These are phyloP conservation scores for Saccharomyces jurei DNA, from an alignment of 805 yeast genomes.

Conservation along the genomic window DNA sequence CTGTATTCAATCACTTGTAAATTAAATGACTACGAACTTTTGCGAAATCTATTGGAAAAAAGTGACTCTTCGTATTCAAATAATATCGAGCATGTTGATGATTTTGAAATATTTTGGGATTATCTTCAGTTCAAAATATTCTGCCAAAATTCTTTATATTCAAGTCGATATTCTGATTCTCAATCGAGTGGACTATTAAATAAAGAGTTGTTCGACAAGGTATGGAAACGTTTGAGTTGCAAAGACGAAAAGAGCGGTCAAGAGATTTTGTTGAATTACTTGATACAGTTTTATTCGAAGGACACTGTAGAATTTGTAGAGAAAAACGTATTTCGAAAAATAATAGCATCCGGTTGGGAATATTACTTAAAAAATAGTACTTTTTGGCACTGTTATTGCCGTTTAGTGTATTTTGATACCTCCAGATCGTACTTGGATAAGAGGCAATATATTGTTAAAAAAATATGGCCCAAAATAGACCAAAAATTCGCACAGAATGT, in stretches of 20 bases:
- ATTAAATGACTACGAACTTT: conserved; percentile 14
- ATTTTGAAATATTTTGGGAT: conserved; percentile 27
- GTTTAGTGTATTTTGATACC: conserved; percentile 21
- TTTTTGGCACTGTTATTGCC: conserved; percentile 26
- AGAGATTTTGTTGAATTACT: conserved; percentile 11
- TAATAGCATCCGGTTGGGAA: conserved; percentile 13
- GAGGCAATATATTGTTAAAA: conserved; percentile 15
- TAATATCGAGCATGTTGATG: conserved; percentile 17
- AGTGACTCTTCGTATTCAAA: conserved; percentile 9
- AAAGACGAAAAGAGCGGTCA: conserved; percentile 13
- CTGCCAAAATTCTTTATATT: conserved; percentile 5
- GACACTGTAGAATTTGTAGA: conserved; percentile 18
- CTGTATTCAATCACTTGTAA: conserved; percentile 17
- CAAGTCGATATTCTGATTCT: conserved; percentile 15
- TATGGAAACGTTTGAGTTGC: conserved; percentile 15
- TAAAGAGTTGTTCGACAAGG: conserved; percentile 7
- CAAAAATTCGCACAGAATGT: background rate
- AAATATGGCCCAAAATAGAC: conserved; percentile 18
- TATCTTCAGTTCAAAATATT: conserved; percentile 23
- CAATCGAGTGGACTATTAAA: conserved; percentile 4
- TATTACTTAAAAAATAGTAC: conserved; percentile 15
- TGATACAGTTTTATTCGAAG: conserved; percentile 20
- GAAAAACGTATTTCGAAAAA: conserved; percentile 15
- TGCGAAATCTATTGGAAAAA: conserved; percentile 10
- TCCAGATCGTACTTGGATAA: conserved; percentile 20